These are phyloP conservation scores for Salinomyces thailandicus DNA, from an alignment of 2,329 filamentous ascomycete genomes.

Conservation along the genomic window DNA sequence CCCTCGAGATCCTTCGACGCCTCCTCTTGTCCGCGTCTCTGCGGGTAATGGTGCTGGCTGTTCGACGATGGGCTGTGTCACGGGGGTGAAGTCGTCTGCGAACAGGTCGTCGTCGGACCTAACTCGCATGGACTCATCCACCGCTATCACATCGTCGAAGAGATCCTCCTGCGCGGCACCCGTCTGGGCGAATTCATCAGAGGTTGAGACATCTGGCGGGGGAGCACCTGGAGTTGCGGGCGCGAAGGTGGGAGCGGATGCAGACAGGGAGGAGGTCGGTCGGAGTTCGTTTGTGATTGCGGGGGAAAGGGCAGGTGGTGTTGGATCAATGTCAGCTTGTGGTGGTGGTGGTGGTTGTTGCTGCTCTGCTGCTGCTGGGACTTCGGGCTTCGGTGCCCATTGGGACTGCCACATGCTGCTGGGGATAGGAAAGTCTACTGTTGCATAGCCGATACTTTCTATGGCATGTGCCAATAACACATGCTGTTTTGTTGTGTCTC, in stretches of 20 bases:
- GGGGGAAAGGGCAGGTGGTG: background rate
- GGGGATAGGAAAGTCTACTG: too few species aligned
- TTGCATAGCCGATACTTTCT: too few species aligned
- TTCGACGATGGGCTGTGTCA: slow-evolving; percentile 32
- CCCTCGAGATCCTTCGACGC: slow-evolving; percentile 12
- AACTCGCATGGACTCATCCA: slow-evolving; percentile 39
- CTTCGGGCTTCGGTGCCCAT: slow-evolving; percentile 12
- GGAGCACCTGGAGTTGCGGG: slow-evolving; percentile 5
- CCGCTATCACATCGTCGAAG: slow-evolving; percentile 25
- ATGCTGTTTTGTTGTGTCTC: too few species aligned
- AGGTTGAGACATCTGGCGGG: slow-evolving; percentile 13
- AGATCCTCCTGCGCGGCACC: slow-evolving; percentile 24
- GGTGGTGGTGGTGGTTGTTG: background rate
- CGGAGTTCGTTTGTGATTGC: background rate
- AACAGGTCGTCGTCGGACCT: slow-evolving; percentile 42
- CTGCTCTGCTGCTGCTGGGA: too few species aligned
- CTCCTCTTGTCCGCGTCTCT: slow-evolving; percentile 6
- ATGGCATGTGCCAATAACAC: too few species aligned
- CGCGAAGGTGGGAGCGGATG: slow-evolving; percentile 9
- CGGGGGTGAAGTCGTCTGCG: slow-evolving; percentile 41
- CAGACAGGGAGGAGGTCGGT: slow-evolving; percentile 8
- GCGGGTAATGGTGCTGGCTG: slow-evolving; percentile 4
- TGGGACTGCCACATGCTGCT: slow-evolving; percentile 12
- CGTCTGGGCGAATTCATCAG: slow-evolving; percentile 26
- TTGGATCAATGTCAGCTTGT: background rate